These are phyloP conservation scores for Wallacemonas collosoma DNA, from an alignment of 208 protist species.

Conservation along the genomic window DNA sequence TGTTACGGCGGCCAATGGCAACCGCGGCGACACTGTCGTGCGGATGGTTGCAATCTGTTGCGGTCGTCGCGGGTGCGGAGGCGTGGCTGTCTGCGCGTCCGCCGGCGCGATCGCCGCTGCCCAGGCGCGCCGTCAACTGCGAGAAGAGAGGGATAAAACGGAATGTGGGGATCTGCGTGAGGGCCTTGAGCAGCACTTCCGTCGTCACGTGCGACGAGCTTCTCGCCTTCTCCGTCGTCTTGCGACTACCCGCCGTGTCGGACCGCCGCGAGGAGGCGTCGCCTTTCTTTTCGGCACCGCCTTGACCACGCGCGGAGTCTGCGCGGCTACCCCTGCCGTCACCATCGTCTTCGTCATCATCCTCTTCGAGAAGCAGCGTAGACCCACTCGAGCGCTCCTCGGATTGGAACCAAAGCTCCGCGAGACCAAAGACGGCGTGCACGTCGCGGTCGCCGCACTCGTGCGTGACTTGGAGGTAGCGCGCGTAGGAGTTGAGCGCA, in stretches of 20 bases:
- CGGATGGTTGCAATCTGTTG: background rate
- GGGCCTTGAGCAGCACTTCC: slow-evolving; percentile 50
- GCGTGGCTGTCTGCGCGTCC: background rate
- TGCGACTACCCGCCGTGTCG: background rate
- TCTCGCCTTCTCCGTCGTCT: background rate
- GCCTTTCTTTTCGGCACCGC: background rate
- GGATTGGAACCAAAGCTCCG: slow-evolving; percentile 76
- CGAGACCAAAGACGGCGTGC: slow-evolving; percentile 82
- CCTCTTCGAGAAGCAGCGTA: slow-evolving; percentile 23
- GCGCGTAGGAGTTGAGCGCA: slow-evolving; percentile 73
- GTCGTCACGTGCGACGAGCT: slow-evolving; percentile 23
- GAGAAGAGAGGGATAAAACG: slow-evolving; percentile 67
- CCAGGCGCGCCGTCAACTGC: slow-evolving; percentile 74
- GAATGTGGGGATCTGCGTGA: slow-evolving; percentile 48
- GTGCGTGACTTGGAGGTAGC: slow-evolving; percentile 51
- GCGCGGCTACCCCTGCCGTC: background rate
- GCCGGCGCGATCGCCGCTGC: slow-evolving; percentile 24
- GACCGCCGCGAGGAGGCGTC: background rate
- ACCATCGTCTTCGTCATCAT: slow-evolving; percentile 19
- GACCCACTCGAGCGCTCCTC: slow-evolving; percentile 26
- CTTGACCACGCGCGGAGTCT: background rate
- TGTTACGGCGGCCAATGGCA: background rate
- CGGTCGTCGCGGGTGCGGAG: slow-evolving; percentile 5
- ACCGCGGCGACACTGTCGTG: background rate
- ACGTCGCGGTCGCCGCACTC: slow-evolving; percentile 36